These are phyloP conservation scores for Colletotrichum sidae DNA, from an alignment of 2,329 filamentous ascomycete genomes.

Conservation along the genomic window DNA sequence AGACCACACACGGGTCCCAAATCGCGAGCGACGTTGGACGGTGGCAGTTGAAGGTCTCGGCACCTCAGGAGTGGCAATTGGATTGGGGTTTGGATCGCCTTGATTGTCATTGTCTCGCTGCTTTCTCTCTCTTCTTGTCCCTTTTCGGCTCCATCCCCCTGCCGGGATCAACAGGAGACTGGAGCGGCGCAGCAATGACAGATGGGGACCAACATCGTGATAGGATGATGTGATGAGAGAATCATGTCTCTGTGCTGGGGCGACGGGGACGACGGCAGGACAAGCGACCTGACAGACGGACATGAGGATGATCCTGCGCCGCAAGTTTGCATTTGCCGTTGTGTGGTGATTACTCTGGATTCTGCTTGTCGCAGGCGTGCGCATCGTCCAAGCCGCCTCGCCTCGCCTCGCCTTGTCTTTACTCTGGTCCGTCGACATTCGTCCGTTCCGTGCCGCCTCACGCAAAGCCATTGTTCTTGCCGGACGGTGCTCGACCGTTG, in stretches of 20 bases:
- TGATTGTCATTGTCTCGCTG: constrained; percentile 26
- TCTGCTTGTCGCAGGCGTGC: no score
- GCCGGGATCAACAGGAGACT: constrained; percentile 35
- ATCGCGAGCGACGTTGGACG: constrained; percentile 4
- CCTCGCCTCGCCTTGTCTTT: constrained; percentile 2
- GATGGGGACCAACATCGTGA: constrained; percentile 2
- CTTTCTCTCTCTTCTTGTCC: constrained; percentile 22
- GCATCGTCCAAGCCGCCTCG: not conserved
- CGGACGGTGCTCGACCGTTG: not conserved
- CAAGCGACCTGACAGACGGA: no score
- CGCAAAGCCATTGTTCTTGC: constrained; percentile 18
- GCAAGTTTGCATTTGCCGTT: constrained; percentile 18
- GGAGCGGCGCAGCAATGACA: constrained; percentile 21
- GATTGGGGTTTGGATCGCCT: constrained; percentile 11
- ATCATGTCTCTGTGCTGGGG: constrained; percentile 12
- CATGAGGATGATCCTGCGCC: constrained; percentile 24
- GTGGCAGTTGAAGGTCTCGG: constrained; percentile 32
- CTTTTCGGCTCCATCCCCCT: constrained; percentile 20
- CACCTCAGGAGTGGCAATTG: constrained; percentile 8
- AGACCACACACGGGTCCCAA: constrained; percentile 8
- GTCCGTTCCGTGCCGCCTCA: not conserved
- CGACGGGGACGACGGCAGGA: not conserved
- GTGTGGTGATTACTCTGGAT: no score
- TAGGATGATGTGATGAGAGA: constrained; percentile 25
- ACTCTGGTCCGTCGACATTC: not conserved